phyloP scores from a whole-genome alignment of 305 asterid species.

The Solanum chacoense region DNA sequence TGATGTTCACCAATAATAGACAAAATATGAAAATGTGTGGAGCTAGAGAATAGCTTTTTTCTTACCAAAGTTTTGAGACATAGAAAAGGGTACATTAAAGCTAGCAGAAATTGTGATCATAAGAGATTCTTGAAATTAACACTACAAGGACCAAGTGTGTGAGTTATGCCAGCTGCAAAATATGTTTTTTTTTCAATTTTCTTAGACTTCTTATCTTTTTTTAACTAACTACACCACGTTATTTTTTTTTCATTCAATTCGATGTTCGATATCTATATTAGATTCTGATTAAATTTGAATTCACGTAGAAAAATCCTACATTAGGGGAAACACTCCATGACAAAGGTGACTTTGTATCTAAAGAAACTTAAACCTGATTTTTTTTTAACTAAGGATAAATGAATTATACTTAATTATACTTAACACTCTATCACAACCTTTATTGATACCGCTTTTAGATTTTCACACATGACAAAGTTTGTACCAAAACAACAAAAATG shows the following conservation, averaged over 20 bases:
- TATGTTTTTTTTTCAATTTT: neutral
- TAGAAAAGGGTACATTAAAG: neutral
- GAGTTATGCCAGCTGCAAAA: neutral
- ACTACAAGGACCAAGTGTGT: neutral
- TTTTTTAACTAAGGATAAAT: too few species aligned
- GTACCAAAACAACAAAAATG: neutral
- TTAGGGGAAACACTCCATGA: too few species aligned
- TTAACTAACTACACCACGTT: neutral
- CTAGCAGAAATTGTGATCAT: neutral
- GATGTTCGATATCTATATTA: too few species aligned
- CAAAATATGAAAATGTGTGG: neutral
- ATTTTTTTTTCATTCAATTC: too few species aligned
- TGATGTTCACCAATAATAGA: neutral
- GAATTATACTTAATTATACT: too few species aligned
- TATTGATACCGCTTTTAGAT: neutral
- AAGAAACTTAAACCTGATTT: neutral
- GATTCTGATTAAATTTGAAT: too few species aligned
- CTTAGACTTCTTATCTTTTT: neutral
- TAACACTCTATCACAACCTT: too few species aligned
- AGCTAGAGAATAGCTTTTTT: neutral
- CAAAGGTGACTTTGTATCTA: neutral
- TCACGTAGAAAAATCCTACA: too few species aligned
- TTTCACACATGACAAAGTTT: neutral
- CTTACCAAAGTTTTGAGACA: neutral
- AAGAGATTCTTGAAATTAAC: neutral